Evolutionary conservation across 768 basidiomycete species (phyloP).

Genomic region (Suillus paluster): DNA sequence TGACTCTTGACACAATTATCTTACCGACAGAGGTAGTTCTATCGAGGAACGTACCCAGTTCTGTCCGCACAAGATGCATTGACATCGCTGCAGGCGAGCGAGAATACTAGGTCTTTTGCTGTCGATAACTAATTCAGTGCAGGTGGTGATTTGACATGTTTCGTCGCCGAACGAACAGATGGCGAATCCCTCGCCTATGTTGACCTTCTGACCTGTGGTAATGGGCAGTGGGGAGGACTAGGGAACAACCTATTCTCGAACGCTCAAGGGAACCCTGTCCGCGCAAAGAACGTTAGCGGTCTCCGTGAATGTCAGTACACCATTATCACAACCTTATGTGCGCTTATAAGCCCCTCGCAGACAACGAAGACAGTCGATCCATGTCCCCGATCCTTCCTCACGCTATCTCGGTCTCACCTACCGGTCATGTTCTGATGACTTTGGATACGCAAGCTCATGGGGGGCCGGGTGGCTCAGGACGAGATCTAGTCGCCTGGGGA

Average conservation of each 20-base stretch:
- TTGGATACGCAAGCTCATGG: conserved; percentile 62
- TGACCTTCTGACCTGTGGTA: conserved; percentile 77
- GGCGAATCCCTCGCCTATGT: conserved; percentile 41
- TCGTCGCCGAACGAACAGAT: conserved; percentile 64
- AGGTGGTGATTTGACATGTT: conserved; percentile 79
- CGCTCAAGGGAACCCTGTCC: conserved; percentile 69
- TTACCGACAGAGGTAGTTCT: conserved; percentile 87
- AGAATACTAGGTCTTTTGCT: not conserved
- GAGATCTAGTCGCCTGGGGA: conserved; percentile 77
- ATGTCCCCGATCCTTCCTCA: conserved; percentile 68
- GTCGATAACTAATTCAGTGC: not conserved
- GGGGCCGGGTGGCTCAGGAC: conserved; percentile 53
- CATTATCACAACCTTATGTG: conserved; percentile 10
- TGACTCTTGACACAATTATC: conserved; percentile 68
- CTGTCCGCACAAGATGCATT: conserved; percentile 62
- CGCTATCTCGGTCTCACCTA: conserved; percentile 68
- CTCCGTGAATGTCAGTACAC: conserved; percentile 78
- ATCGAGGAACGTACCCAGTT: conserved; percentile 55
- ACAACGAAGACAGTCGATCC: conserved; percentile 62
- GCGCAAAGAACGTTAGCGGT: conserved; percentile 81
- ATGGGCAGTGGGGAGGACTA: conserved; percentile 82
- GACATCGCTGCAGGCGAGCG: conserved; percentile 64
- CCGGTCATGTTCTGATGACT: conserved; percentile 76
- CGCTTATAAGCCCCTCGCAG: conserved; percentile 40
- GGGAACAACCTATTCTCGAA: conserved; percentile 68